Evolutionary conservation across 2,329 filamentous ascomycete species (phyloP), one percentile per base, ranked within the genome.

Genomic region (Penicillium sclerotiorum): DNA sequence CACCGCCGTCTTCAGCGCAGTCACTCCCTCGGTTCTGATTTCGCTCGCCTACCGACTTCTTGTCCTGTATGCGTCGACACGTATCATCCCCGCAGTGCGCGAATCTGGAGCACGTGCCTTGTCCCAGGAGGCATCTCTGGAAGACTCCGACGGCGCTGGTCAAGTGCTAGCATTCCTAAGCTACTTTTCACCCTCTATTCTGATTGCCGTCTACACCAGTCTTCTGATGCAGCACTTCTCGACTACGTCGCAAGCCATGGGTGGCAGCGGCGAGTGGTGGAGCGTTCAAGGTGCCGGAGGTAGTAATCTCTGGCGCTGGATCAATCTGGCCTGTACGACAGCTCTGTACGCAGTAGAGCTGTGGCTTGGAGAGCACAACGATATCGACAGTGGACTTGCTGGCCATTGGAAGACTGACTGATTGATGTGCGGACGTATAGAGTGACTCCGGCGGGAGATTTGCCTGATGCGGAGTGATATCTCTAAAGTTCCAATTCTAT

Each of bases 151-250:
- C 62, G 86, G 86, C 7, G 90, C 91, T 18, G 89, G 86, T 60
- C 87, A 86, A 59, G 77, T 96, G 5, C 76, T 97, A 13, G 89
- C 88, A 1, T 83, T 96, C 56, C 77, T 97, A 33, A 94, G 88
- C 61, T 96, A 92, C 84, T 97, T 96, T 73, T 94, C 90, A 15
- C 93, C 94, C 0, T 95, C 89, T 20, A 95, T 97, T 48, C 80
- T 99, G 47, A 93, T 99, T 53, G 89, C 94, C 4, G 92, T 97
- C 23, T 99, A 99, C 72, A 99, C 94, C 2, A 96, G 92, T 71
- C 75, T 99, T 43, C 76, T 99, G 27, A 87, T 97, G 77, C 94
- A 97, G 70, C 94, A 99, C 71, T 97, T 99, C 66, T 89, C 90
- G 5, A 87, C 88, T 9, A 87, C 80, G 13, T 83, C 69, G 21